A percentile compares a stretch with the other conserved stretches of the same genome.
Evolutionary conservation across 2,329 filamentous ascomycete genomes (phyloP).

Genomic region (Fusarium temperatum): DNA sequence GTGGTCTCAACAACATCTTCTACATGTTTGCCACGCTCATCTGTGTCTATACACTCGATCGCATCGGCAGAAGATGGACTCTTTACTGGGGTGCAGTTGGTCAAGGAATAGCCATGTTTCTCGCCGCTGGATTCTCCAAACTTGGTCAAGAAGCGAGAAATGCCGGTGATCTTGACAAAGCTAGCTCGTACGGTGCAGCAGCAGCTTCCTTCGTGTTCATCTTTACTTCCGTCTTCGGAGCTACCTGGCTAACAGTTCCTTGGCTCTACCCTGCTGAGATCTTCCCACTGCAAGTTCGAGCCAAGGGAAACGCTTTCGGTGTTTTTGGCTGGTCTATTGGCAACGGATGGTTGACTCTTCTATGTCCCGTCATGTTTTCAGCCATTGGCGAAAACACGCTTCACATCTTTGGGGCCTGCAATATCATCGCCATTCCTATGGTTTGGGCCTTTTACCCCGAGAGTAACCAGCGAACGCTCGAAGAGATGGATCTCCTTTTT

Average conservation of each 20-base stretch:
- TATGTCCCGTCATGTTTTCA: conserved; percentile 56
- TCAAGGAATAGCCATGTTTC: conserved; percentile 73
- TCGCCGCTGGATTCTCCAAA: conserved; percentile 61
- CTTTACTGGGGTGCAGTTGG: conserved; percentile 73
- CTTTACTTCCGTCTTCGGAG: conserved; percentile 53
- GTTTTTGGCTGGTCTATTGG: conserved; percentile 81
- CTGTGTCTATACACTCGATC: conserved; percentile 75
- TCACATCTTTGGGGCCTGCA: conserved; percentile 77
- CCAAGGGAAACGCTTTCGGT: conserved; percentile 79
- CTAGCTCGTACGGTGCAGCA: conserved; percentile 66
- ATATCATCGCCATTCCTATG: conserved; percentile 71
- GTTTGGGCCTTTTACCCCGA: conserved; percentile 80
- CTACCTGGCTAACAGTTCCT: conserved; percentile 62
- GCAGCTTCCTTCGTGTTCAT: conserved; percentile 76
- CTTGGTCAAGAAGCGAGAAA: conserved; percentile 63
- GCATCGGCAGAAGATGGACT: conserved; percentile 74
- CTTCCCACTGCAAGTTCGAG: conserved; percentile 75
- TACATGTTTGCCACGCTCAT: conserved; percentile 72
- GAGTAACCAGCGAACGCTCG: conserved; percentile 76
- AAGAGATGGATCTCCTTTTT: conserved; percentile 80
- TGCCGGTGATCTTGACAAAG: conserved; percentile 53
- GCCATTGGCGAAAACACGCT: conserved; percentile 69
- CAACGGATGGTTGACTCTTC: conserved; percentile 69
- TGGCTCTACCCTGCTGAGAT: conserved; percentile 77
- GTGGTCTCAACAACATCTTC: conserved; percentile 61